Percentiles rank a stretch among this genome's conserved stretches.
Conservation (phyloP, 2,329 filamentous ascomycete genomes). For the Penicillium sp. region DNA sequence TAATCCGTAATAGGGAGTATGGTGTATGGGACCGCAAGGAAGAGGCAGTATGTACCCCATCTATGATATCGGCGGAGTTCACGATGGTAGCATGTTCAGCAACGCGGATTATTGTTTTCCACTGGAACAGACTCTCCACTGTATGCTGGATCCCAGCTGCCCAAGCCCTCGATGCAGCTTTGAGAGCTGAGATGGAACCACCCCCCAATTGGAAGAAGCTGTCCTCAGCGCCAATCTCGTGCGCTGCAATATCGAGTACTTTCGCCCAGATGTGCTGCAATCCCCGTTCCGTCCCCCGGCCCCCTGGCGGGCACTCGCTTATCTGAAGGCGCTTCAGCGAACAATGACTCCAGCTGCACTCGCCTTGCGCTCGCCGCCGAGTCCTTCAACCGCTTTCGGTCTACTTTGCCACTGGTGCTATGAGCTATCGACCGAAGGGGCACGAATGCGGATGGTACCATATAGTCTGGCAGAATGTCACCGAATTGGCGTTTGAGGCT, state of each 20-base stretch:
- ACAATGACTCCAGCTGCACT: conserved; percentile 1
- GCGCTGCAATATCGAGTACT: background rate
- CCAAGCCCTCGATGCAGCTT: conserved; percentile 3
- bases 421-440: conserved; percentile 3
- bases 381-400: conserved; percentile 7
- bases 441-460: conserved; percentile 7
- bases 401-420: conserved; percentile 8
- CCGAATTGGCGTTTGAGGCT: background rate
- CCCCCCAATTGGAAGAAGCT: conserved; percentile 14
- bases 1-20: background rate
- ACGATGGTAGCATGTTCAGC: background rate
- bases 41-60: background rate
- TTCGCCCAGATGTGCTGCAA: conserved; percentile 8
- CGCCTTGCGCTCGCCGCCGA: background rate
- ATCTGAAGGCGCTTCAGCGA: background rate
- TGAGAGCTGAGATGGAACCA: conserved; percentile 10
- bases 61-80: background rate
- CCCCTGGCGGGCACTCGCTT: background rate
- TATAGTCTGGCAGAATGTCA: conserved; percentile 9
- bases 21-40: background rate
- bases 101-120: conserved; percentile 3
- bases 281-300: background rate
- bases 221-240: conserved; percentile 3
- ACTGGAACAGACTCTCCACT: conserved; percentile 6
- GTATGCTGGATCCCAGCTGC: background rate